Evolutionary conservation across 2,329 filamentous ascomycete species (phyloP), one percentile per base, ranked within the genome.

Genomic region (Fusarium camptoceras): DNA sequence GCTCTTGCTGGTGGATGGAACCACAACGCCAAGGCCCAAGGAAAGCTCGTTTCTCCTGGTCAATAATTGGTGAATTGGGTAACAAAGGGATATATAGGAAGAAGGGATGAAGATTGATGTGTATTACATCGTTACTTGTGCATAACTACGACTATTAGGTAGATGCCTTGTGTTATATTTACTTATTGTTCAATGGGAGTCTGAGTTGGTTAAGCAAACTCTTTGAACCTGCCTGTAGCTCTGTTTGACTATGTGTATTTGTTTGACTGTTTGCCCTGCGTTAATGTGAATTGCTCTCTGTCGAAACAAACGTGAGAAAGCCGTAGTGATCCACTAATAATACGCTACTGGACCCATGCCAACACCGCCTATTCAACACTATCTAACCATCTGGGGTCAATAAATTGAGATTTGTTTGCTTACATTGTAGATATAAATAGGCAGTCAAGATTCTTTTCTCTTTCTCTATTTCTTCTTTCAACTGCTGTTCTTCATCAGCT

Each of bases 1-100:
- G 86, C 93, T 46, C 85, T 94, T 78, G 94, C 93, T 70, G 96
- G 96, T 79, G 96, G 96, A 63, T 98, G 94, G 95, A 84, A 88
- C 71, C 92, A 92, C 68, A 86, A 93, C 79, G 85, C 94, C 63
- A 86, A 83, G 77, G 88, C 89, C 79, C 89, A 95, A 83, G 96
- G 95, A 75, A 91, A 92, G 81, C 84, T 98, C 73, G 87, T 98
- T 78, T 88, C 94, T 57, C 96, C 96, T 43, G 96, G 96, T 71
- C 94, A 97, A 88, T 98, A 93, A 85, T 75, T 68, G 75, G 57
- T 60, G 55, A 54, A 54, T 62, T 41, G 31, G 47, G 22, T 60
- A 58, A 59, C 65, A 72, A 73, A 50, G 41, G 59, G 59, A 47
- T 30, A 61, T 41, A 47, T 44, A 67, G 64, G 58, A 64, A 61